Evolutionary conservation across 2,329 filamentous ascomycete genomes (phyloP).

Genomic region (Paracorniculantispora psalliotae): DNA sequence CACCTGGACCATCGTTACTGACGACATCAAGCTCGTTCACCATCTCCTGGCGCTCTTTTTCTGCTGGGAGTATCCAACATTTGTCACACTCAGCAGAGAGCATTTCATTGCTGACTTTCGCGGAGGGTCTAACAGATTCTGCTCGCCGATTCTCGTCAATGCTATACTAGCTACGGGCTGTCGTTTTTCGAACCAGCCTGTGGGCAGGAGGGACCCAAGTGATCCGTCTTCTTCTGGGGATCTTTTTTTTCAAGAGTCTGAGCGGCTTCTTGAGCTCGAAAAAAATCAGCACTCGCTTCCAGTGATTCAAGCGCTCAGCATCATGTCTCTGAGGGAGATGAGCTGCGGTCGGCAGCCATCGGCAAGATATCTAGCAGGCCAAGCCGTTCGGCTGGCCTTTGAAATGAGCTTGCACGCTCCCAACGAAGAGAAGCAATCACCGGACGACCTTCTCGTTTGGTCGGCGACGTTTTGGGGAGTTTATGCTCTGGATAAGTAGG

Average conservation of each 20-base stretch:
- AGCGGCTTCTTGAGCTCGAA: constrained; percentile 54
- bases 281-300: constrained; percentile 58
- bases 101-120: constrained; percentile 63
- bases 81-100: constrained; percentile 66
- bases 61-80: constrained; percentile 71
- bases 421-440: constrained; percentile 37
- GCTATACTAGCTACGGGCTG: constrained; percentile 61
- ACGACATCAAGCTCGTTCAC: constrained; percentile 53
- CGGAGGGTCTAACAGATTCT: constrained; percentile 56
- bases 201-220: constrained; percentile 54
- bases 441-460: constrained; percentile 50
- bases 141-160: constrained; percentile 62
- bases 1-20: constrained; percentile 58
- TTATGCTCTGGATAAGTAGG: constrained; percentile 59
- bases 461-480: constrained; percentile 58
- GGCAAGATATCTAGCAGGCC: constrained; percentile 66
- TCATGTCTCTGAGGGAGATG: constrained; percentile 71
- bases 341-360: constrained; percentile 67
- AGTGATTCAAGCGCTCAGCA: constrained; percentile 67
- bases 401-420: constrained; percentile 63
- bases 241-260: constrained; percentile 67
- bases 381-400: constrained; percentile 65
- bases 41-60: constrained; percentile 64
- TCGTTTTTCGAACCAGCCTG: constrained; percentile 60
- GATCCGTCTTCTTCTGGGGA: constrained; percentile 63